Percentiles rank a stretch among this genome's conserved stretches.
Conservation (phyloP, 805 yeast genomes). For the Metschnikowia matae region DNA sequence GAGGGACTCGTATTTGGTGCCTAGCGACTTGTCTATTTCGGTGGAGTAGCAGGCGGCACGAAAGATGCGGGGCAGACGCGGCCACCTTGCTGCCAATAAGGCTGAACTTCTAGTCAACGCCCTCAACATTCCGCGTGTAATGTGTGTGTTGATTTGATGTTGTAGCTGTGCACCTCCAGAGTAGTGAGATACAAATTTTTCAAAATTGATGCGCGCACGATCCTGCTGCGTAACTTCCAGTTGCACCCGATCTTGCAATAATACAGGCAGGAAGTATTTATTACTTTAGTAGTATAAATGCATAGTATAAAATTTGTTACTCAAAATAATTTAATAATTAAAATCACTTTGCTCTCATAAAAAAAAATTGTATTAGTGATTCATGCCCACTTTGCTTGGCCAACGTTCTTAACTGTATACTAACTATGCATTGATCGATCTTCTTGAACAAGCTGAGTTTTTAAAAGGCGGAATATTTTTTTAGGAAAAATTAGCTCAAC, state of each 20-base stretch:
- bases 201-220: conserved; percentile 5
- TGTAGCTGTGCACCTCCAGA: background rate
- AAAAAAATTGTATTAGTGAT: too few relatives aligned
- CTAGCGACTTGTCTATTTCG: conserved; percentile 22
- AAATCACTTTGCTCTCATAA: too few relatives aligned
- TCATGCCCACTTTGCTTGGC: too few relatives aligned
- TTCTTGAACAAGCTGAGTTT: too few relatives aligned
- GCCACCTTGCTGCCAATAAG: conserved; percentile 3
- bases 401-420: too few relatives aligned
- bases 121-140: conserved; percentile 14
- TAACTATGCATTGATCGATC: too few relatives aligned
- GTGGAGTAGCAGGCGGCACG: conserved; percentile 21
- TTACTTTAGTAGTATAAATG: too few relatives aligned
- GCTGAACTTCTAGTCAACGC: conserved; percentile 12
- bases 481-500: too few relatives aligned
- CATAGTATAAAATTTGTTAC: too few relatives aligned
- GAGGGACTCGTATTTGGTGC: conserved; percentile 29
- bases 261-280: too few relatives aligned
- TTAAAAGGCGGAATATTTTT: too few relatives aligned
- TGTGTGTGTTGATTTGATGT: conserved; percentile 1
- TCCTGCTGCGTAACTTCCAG: background rate
- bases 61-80: conserved; percentile 6
- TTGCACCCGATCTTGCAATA: background rate
- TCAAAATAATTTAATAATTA: too few relatives aligned
- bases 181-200: conserved; percentile 3